A percentile compares a stretch with the other conserved stretches of the same genome.
phyloP scores from a whole-genome alignment of 306 rosid species.

The Ceratonia siliqua region DNA sequence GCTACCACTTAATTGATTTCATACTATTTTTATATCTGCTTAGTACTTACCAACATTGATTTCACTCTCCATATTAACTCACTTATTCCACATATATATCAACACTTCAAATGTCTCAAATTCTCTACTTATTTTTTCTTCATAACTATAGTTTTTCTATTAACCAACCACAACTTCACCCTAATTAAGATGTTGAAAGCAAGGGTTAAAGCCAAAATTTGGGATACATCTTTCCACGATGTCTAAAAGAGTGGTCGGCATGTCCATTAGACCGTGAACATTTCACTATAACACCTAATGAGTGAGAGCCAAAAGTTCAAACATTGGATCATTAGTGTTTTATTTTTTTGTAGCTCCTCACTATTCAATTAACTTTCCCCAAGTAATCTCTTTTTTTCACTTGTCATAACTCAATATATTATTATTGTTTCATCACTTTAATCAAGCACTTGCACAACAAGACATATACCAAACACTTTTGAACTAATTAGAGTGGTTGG shows the following conservation, averaged over 20 bases:
- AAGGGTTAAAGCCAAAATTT: background rate
- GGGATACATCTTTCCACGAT: background rate
- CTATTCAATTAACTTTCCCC: background rate
- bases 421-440: background rate
- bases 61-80: no score
- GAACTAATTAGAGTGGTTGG: conserved; percentile 1
- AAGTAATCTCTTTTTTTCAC: background rate
- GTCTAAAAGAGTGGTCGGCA: background rate
- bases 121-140: no score
- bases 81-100: no score
- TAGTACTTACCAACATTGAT: no score
- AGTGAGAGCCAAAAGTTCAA: background rate
- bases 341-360: background rate
- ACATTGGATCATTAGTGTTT: conserved; percentile 20
- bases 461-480: conserved; percentile 16
- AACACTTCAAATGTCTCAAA: no score
- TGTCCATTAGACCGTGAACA: background rate
- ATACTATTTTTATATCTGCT: no score
- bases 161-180: no score
- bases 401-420: background rate
- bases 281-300: background rate
- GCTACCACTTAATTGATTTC: no score
- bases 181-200: no score
- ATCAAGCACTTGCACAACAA: background rate
- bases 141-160: no score